These are phyloP conservation scores for Fusarium napiforme DNA, from an alignment of 2,329 filamentous ascomycete species.

Conservation along the genomic window DNA sequence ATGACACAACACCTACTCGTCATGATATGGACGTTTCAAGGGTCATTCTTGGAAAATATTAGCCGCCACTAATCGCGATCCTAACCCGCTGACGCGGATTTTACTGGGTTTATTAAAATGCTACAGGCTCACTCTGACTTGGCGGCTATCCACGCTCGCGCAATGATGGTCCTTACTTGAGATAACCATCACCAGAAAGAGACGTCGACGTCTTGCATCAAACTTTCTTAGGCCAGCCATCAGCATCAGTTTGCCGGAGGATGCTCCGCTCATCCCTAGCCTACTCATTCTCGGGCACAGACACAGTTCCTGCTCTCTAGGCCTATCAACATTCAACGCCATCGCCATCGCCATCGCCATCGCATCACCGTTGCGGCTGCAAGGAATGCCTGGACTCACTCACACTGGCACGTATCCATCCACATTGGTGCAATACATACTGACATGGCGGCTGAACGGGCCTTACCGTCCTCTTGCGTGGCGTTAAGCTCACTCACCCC, in stretches of 20 bases:
- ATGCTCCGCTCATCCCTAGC: background rate
- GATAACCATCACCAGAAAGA: background rate
- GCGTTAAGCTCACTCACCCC: conserved; percentile 8
- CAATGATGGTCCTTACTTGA: background rate
- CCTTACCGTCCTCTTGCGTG: conserved; percentile 15
- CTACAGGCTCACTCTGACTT: background rate
- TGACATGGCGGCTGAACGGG: conserved; percentile 21
- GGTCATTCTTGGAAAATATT: background rate
- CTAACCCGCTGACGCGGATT: background rate
- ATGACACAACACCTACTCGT: background rate
- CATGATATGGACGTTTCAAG: background rate
- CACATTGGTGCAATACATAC: background rate
- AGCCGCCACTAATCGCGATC: conserved; percentile 24
- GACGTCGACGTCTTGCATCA: background rate
- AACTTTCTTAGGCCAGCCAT: conserved; percentile 11
- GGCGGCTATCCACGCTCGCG: background rate
- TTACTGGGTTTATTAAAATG: conserved; percentile 5
- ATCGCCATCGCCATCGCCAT: background rate
- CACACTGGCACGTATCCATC: background rate
- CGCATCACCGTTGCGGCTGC: conserved; percentile 13
- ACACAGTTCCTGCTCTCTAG: conserved; percentile 8
- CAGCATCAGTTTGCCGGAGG: background rate
- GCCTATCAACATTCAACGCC: conserved; percentile 10
- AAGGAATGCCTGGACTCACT: conserved; percentile 1
- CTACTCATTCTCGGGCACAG: conserved; percentile 7